Conservation (phyloP, 1,284 basidiomycete species). For the Ustilago curta region DNA sequence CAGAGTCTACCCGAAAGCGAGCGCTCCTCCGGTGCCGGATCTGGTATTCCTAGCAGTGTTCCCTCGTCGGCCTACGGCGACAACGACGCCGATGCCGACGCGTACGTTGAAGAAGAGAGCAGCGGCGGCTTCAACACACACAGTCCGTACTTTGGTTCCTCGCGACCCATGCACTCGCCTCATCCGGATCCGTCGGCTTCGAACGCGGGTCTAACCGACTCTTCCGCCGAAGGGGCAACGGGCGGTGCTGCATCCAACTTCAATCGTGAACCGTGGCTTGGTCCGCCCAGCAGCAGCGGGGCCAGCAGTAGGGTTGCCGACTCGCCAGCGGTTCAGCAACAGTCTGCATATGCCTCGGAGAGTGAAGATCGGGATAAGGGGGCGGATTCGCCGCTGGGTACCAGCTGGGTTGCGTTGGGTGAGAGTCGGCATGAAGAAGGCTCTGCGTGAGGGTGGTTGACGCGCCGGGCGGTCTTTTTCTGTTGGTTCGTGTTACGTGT, state of each 20-base stretch:
- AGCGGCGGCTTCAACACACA: constrained; percentile 24
- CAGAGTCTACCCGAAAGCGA: constrained; percentile 47
- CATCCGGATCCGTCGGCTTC: constrained; percentile 23
- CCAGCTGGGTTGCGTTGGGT: constrained; percentile 50
- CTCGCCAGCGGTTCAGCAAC: constrained; percentile 26
- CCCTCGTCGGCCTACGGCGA: constrained; percentile 52
- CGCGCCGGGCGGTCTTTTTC: background rate
- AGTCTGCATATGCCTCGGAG: constrained; percentile 27
- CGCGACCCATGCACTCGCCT: constrained; percentile 16
- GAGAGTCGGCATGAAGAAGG: constrained; percentile 29
- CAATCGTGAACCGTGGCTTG: constrained; percentile 33
- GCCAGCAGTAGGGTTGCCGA: constrained; percentile 25
- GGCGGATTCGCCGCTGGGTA: constrained; percentile 44
- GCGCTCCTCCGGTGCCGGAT: constrained; percentile 42
- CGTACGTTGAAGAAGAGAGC: constrained; percentile 34
- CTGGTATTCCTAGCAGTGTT: constrained; percentile 56
- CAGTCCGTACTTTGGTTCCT: constrained; percentile 40
- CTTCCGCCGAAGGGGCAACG: too few species aligned
- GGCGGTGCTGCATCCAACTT: background rate
- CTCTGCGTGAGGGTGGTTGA: constrained; percentile 13
- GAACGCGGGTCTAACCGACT: constrained; percentile 9
- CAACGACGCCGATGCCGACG: constrained; percentile 41
- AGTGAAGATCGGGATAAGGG: constrained; percentile 21
- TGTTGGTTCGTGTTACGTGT: background rate
- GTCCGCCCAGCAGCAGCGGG: constrained; percentile 29